A percentile compares a stretch with the other conserved stretches of the same genome.
Conservation (phyloP, 2,329 filamentous ascomycete genomes). For the Colletotrichum sojae region DNA sequence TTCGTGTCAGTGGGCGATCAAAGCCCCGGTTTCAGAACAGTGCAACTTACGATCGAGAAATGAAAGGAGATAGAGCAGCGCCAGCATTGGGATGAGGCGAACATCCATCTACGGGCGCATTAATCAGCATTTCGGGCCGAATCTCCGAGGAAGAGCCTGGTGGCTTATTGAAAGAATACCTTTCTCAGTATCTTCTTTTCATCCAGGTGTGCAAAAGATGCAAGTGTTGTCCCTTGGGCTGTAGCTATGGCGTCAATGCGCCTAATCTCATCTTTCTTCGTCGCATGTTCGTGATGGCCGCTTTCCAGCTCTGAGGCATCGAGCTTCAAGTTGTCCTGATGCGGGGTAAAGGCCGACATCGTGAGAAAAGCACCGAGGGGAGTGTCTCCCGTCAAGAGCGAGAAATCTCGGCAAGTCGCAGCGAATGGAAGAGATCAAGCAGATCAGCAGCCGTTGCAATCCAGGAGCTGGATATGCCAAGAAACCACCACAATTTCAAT, state of each 20-base stretch:
- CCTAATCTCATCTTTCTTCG: conserved; percentile 22
- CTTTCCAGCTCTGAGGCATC: conserved; percentile 32
- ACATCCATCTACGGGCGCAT: conserved; percentile 60
- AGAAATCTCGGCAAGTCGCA: background rate
- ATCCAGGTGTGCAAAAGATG: conserved; percentile 56
- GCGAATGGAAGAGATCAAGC: background rate
- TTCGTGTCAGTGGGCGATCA: background rate
- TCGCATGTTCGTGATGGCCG: conserved; percentile 1
- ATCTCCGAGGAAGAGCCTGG: background rate
- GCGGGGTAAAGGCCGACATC: background rate
- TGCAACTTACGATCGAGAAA: conserved; percentile 71
- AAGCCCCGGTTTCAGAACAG: fast-evolving
- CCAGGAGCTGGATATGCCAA: background rate
- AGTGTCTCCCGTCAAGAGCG: background rate
- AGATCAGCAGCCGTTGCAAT: no score
- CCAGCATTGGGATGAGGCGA: conserved; percentile 73
- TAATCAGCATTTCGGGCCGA: background rate
- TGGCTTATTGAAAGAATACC: conserved; percentile 46
- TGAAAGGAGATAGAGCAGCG: conserved; percentile 76
- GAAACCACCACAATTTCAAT: background rate
- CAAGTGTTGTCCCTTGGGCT: conserved; percentile 16
- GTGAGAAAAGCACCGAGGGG: background rate
- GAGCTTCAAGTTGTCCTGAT: conserved; percentile 21
- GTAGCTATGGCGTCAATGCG: conserved; percentile 20
- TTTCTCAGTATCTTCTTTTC: conserved; percentile 73